A percentile compares a stretch with the other conserved stretches of the same genome.
Conservation (phyloP, 2,329 filamentous ascomycete species). For the Colletotrichum agaves region DNA sequence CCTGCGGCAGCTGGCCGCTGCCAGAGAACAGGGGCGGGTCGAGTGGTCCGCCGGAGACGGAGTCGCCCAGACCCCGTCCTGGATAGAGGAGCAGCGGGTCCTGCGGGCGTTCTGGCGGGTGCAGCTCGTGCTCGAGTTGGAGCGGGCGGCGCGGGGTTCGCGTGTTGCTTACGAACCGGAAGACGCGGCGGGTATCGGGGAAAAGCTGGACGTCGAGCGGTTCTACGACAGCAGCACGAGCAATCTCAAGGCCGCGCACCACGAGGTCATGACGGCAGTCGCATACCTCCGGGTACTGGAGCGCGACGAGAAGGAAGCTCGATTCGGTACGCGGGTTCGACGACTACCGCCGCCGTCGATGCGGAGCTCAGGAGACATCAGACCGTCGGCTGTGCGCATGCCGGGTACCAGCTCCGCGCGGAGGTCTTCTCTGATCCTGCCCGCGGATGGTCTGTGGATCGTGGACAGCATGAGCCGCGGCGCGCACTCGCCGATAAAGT, state of each 20-base stretch:
- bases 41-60: not conserved
- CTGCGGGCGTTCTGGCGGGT: conserved; percentile 30
- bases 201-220: not conserved
- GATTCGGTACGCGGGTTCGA: not conserved
- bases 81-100: conserved; percentile 27
- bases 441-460: conserved; percentile 30
- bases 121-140: conserved; percentile 22
- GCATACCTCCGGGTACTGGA: not conserved
- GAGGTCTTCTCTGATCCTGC: conserved; percentile 1
- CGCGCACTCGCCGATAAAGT: conserved; percentile 31
- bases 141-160: not conserved
- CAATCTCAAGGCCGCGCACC: conserved; percentile 24
- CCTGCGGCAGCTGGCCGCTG: not conserved
- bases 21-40: not conserved
- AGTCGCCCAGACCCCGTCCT: not conserved
- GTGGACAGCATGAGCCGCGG: conserved; percentile 30
- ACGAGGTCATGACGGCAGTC: conserved; percentile 28
- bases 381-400: not conserved
- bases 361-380: not conserved
- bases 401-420: not conserved
- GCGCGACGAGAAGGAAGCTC: fast-evolving
- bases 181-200: fast-evolving
- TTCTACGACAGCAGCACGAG: conserved; percentile 29
- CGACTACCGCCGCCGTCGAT: not conserved
- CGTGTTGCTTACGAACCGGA: not conserved